phyloP scores from a whole-genome alignment of 2,329 filamentous ascomycete genomes.

The Cordyceps pruinosa region DNA sequence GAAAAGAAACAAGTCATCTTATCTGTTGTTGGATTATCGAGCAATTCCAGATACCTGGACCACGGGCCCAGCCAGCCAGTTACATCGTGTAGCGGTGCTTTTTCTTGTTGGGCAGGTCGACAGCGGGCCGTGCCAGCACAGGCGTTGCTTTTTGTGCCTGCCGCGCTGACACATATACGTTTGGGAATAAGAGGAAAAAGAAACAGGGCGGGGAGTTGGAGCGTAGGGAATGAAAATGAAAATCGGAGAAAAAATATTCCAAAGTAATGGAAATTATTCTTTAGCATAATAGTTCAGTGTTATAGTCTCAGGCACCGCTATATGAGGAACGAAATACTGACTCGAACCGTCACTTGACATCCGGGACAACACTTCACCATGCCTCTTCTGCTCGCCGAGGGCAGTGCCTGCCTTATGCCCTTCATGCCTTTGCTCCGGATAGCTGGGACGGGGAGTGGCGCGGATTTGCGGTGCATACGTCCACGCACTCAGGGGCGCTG shows the following conservation, averaged over 20 bases:
- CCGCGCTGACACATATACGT: neutral
- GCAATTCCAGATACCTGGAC: neutral
- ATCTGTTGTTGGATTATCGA: neutral
- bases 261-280: too few relatives aligned
- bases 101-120: neutral
- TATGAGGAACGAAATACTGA: too few relatives aligned
- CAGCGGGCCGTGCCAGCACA: neutral
- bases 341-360: too few relatives aligned
- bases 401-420: neutral
- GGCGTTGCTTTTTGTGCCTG: neutral
- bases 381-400: too few relatives aligned
- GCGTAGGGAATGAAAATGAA: too few relatives aligned
- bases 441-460: neutral
- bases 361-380: too few relatives aligned
- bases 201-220: neutral
- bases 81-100: neutral
- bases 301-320: too few relatives aligned
- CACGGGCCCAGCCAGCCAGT: neutral
- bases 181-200: neutral
- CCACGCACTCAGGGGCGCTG: neutral
- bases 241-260: neutral
- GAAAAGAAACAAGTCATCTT: conserved; percentile 4
- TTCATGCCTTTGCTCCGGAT: neutral
- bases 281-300: too few relatives aligned
- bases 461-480: neutral